Evolutionary conservation across 1,284 basidiomycete species (phyloP), one percentile per base, ranked within the genome.

Genomic region (Trametes sp.): DNA sequence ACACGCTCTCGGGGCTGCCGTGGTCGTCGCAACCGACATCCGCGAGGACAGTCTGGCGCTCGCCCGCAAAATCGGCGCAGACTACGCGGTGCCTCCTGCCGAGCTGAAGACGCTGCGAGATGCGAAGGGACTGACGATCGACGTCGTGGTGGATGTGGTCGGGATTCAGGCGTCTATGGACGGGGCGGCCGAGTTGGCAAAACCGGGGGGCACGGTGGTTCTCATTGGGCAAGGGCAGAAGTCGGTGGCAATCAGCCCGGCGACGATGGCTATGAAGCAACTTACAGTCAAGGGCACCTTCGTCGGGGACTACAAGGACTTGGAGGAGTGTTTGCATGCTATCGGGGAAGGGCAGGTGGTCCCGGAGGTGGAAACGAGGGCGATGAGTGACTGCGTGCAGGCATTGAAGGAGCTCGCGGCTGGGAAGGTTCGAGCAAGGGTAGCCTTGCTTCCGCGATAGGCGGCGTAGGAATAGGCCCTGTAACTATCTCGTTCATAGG

Each of bases 61-160:
- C 26, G 70, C 71, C 1, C 50, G 45, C 35, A 57, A 56, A 19
- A 38, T 66, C 4, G 70, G 71, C 19, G 71, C 70, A 10, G 70
- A 72, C 50, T 50, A 64, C 35, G 62, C 62, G 1, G 62, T 52
- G n/a, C 52, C 23, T 8, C 69, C 70, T 1, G 65, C 67, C n/a
- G 53, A 57, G n/a, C 51, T 72, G n/a, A 48, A 53, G 8, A 54
- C 42, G 8, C 41, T 66, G 48, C n/a, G 70, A 11, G 45, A 35
- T 3, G 63, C 62, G 51, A 56, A 68, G 80, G 10, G 81, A 74
- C 67, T 82, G 72, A 2, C 71, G 75, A 53, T 79, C 77, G 35
- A 81, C 72, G 45, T 80, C 75, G 11, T 76, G 69, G 21, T 81
- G 76, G 59, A 80, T 75, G 42, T 76, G 26, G 71, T 72, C 2